phyloP scores from a whole-genome alignment of 305 asterid genomes.

The Fraxinus nigra region DNA sequence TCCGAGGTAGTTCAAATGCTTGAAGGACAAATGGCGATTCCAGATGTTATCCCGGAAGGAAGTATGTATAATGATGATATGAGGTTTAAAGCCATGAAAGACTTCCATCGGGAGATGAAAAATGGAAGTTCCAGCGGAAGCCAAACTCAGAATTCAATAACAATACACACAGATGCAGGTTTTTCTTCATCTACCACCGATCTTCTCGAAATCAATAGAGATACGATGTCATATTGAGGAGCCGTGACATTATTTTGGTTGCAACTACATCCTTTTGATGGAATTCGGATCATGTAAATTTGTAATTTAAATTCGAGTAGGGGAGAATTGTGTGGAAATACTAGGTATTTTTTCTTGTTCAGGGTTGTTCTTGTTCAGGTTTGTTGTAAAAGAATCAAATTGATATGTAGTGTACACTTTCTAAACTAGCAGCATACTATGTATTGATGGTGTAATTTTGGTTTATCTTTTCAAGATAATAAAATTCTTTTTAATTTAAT shows the following conservation, averaged over 20 bases:
- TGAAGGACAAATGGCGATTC: slow-evolving; percentile 56
- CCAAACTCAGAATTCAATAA: slow-evolving; percentile 38
- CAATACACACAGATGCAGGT: slow-evolving; percentile 37
- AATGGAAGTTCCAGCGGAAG: slow-evolving; percentile 37
- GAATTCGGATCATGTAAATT: neutral
- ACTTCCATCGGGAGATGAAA: slow-evolving; percentile 51
- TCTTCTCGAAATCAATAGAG: neutral
- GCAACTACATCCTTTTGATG: neutral
- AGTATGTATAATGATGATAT: slow-evolving; percentile 38
- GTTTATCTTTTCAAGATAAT: neutral
- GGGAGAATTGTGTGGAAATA: neutral
- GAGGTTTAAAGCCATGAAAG: slow-evolving; percentile 77
- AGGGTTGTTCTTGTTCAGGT: neutral
- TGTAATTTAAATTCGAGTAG: neutral
- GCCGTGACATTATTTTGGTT: neutral
- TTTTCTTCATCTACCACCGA: neutral
- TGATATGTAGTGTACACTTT: neutral
- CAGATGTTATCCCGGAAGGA: slow-evolving; percentile 51
- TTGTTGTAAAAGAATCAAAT: neutral
- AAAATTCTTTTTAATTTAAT: too few species aligned
- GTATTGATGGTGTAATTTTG: neutral
- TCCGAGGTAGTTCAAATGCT: slow-evolving; percentile 81
- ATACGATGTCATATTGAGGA: neutral
- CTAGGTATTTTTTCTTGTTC: neutral
- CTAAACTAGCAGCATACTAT: neutral